phyloP scores from a whole-genome alignment of 106 monocot genomes.

The Iris macrosiphon region DNA sequence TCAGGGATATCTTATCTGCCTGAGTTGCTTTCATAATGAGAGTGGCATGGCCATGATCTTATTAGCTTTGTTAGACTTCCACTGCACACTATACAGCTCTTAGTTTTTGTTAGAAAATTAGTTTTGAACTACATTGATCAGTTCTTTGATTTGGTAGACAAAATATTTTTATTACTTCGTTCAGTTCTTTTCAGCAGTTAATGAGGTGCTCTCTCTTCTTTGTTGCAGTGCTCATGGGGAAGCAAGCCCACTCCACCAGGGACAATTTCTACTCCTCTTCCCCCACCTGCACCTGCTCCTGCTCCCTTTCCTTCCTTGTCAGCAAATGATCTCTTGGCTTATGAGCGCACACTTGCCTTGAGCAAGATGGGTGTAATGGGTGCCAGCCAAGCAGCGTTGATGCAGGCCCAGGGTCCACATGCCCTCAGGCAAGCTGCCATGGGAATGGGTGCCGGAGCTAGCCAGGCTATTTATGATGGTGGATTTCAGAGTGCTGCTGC shows the following conservation, averaged over 20 bases:
- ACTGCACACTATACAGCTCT: no score
- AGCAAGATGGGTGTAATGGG: constrained; percentile 47
- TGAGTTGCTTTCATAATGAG: no score
- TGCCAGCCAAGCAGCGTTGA: constrained; percentile 26
- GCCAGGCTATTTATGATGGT: constrained; percentile 57
- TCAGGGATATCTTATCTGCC: no score
- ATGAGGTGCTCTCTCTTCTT: no score
- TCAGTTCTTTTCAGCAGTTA: no score
- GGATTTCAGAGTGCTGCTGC: constrained; percentile 36
- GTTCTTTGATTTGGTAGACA: no score
- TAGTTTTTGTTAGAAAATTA: no score
- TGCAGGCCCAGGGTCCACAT: constrained; percentile 35
- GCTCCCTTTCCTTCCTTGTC: constrained; percentile 31
- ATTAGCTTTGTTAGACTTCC: no score
- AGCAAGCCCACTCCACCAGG: constrained; percentile 77
- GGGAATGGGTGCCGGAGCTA: constrained; percentile 28
- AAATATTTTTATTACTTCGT: no score
- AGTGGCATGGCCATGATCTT: no score
- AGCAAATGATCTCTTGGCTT: constrained; percentile 29
- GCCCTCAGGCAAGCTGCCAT: constrained; percentile 38
- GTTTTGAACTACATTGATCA: not conserved
- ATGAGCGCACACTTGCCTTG: constrained; percentile 41
- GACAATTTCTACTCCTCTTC: constrained; percentile 33
- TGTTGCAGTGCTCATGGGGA: constrained; percentile 77
- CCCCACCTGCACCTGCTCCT: constrained; percentile 42